These are phyloP conservation scores for Mortierella sp. DNA, from an alignment of 371 early-diverging fungal species.

Conservation along the genomic window DNA sequence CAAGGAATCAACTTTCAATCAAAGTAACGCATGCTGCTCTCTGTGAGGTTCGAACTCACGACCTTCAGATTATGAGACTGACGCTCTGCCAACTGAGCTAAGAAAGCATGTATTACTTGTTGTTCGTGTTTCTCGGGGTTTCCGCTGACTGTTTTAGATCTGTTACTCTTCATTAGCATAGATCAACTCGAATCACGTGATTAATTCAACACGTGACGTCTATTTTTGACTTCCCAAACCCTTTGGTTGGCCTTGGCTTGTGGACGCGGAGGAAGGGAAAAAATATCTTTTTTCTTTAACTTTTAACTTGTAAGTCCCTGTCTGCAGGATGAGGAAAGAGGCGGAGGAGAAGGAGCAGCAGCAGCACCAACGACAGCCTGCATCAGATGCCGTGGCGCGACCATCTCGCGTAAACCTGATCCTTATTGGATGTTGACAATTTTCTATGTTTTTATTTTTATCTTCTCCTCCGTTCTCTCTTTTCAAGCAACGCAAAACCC, in stretches of 20 bases:
- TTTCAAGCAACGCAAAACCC: not conserved
- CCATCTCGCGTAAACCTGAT: conserved; percentile 4
- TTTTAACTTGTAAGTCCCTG: conserved; percentile 3
- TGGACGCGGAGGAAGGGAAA: not conserved
- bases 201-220: not conserved
- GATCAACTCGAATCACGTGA: not conserved
- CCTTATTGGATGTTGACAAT: not conserved
- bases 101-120: conserved; percentile 54
- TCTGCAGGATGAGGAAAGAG: conserved; percentile 4
- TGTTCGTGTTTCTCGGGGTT: conserved; percentile 1
- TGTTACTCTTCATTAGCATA: not conserved
- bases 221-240: too few species aligned
- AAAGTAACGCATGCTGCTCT: conserved; percentile 50
- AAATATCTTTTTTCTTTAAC: conserved; percentile 2
- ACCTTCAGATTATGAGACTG: conserved; percentile 77
- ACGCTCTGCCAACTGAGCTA: conserved; percentile 71
- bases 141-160: not conserved
- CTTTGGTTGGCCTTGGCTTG: not conserved
- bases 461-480: not conserved
- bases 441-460: not conserved
- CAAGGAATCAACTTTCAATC: not conserved
- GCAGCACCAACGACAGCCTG: not conserved
- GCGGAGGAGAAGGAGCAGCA: not conserved
- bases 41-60: conserved; percentile 68
- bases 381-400: not conserved